These are phyloP conservation scores for Cylindrotheca closterium DNA, from an alignment of 108 stramenopile genomes.

Conservation along the genomic window DNA sequence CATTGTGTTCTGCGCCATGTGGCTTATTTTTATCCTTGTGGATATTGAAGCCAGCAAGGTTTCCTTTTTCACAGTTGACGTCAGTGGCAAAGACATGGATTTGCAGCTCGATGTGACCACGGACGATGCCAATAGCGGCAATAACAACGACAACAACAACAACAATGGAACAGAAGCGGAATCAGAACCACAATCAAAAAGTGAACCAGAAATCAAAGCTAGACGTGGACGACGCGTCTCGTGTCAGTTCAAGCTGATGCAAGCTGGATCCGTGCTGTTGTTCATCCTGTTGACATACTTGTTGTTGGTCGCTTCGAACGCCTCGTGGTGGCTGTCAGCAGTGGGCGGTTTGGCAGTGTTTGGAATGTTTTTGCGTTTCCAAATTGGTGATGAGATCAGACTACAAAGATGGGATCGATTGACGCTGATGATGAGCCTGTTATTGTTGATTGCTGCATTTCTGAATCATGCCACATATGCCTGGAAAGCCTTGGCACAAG, in stretches of 20 bases:
- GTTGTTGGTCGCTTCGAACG: slow-evolving; percentile 29
- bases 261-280: slow-evolving; percentile 13
- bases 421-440: slow-evolving; percentile 26
- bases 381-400: slow-evolving; percentile 42
- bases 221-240: slow-evolving; percentile 5
- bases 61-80: slow-evolving; percentile 9
- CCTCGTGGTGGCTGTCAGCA: slow-evolving; percentile 9
- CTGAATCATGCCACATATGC: slow-evolving; percentile 31
- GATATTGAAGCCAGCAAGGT: slow-evolving; percentile 32
- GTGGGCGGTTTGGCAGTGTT: slow-evolving; percentile 33
- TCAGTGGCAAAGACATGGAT: neutral
- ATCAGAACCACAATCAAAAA: neutral
- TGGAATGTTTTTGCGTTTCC: slow-evolving; percentile 29
- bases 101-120: slow-evolving; percentile 18
- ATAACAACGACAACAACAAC: neutral
- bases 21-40: slow-evolving; percentile 32
- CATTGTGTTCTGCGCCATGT: slow-evolving; percentile 16
- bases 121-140: neutral
- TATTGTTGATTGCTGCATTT: slow-evolving; percentile 39
- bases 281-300: slow-evolving; percentile 40
- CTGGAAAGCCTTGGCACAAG: slow-evolving; percentile 22
- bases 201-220: neutral
- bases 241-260: slow-evolving; percentile 22
- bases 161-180: neutral
- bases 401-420: slow-evolving; percentile 43